Base-by-base conservation (phyloP, 1,139 yeast species). In the Yamadazyma conglobata region DNA sequence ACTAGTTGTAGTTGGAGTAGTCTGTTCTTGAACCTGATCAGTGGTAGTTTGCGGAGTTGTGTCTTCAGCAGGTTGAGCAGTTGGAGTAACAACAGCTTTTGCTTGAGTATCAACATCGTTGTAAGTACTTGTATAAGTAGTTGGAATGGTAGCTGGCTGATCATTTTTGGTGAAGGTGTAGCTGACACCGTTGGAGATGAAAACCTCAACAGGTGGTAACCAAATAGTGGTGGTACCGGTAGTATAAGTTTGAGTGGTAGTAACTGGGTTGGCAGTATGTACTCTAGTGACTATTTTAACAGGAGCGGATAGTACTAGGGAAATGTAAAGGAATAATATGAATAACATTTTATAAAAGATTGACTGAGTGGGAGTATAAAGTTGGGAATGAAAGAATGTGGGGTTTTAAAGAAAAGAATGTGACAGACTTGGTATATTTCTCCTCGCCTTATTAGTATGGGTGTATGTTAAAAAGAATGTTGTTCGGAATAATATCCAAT, bases 141-240 rank as follows among this genome's bases (percentile, higher is more conserved):
- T 44, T 20, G 65, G 65, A 28, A 44, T 44, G 13, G 62, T 58
- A 19, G 60, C 60, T 34, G 63, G 59, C 19, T 50, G 50, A 15
- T 54, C 55, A 19, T 70, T 55, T 37, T 72, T 55, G 26, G 86
- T 79, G 41, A 63, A 62, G 6, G 88, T 80, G 43, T 68, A 76
- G 22, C 84, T 76, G 21, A 62, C 73, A 37, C 76, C 83, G 48
- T 76, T 73, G 24, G 82, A 74, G 33, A 81, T 68, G 28, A 79
- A 63, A 24, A 78, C 62, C 49, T 79, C 76, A 19, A 81, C 87
- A n/a, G 86, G 77, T 30, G 88, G 86, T 34, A 81, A 73, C 37
- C 71, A 64, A 17, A 73, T 61, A 7, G 83, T 70, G 25, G 78
- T 69, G 5, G 83, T 77, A 6, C 79, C 73, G 2, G 84, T 78